Evolutionary conservation across 2,329 filamentous ascomycete genomes (phyloP).

Genomic region (Emergomyces orientalis): DNA sequence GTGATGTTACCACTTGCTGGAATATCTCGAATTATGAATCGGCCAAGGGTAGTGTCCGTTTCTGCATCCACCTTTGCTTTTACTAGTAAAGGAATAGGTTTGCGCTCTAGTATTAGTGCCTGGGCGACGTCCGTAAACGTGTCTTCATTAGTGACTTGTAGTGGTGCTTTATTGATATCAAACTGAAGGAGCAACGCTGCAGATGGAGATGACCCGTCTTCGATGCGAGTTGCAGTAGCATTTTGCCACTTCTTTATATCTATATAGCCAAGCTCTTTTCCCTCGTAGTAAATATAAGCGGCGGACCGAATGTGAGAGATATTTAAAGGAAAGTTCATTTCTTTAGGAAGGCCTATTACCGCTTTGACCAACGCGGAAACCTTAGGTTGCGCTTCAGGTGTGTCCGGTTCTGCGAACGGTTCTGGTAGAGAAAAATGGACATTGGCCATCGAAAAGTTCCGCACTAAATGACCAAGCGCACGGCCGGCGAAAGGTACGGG

Average conservation of each 20-base stretch:
- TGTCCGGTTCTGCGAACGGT: slow-evolving; percentile 64
- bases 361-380: slow-evolving; percentile 79
- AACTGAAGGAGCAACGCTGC: slow-evolving; percentile 65
- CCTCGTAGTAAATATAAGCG: slow-evolving; percentile 71
- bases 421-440: slow-evolving; percentile 80
- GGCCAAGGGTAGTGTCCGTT: slow-evolving; percentile 70
- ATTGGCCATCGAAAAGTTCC: slow-evolving; percentile 76
- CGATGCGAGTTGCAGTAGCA: slow-evolving; percentile 66
- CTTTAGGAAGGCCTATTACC: slow-evolving; percentile 65
- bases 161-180: slow-evolving; percentile 64
- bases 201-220: slow-evolving; percentile 48
- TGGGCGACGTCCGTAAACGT: slow-evolving; percentile 75
- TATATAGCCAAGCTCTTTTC: slow-evolving; percentile 68
- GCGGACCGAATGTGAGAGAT: slow-evolving; percentile 67
- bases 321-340: slow-evolving; percentile 77
- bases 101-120: slow-evolving; percentile 63
- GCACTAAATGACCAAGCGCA: slow-evolving; percentile 71
- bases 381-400: slow-evolving; percentile 62
- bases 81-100: slow-evolving; percentile 62
- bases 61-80: slow-evolving; percentile 74
- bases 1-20: slow-evolving; percentile 75
- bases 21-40: slow-evolving; percentile 70
- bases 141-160: slow-evolving; percentile 71
- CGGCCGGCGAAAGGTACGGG: slow-evolving; percentile 76
- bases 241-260: slow-evolving; percentile 73